A percentile compares a stretch with the other conserved stretches of the same genome.
Conservation (phyloP, 2,329 filamentous ascomycete genomes). For the Decorospora gaudefroyi region DNA sequence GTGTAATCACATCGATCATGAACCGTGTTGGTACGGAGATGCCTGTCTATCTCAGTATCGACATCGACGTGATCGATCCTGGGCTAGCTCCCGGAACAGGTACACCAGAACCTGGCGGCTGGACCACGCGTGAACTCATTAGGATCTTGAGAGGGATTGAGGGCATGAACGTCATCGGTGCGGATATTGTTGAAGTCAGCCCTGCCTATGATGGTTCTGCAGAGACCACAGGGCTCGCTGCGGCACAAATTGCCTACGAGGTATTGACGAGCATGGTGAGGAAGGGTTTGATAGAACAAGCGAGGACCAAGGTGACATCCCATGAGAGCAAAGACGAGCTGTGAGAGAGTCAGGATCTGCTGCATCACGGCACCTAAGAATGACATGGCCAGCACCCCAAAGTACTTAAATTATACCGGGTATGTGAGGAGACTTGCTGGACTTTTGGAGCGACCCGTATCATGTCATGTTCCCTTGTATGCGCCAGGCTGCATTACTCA, state of each 20-base stretch:
- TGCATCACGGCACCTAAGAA: too few relatives aligned
- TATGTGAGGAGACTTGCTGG: too few relatives aligned
- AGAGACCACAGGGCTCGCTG: slow-evolving; percentile 81
- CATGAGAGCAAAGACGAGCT: slow-evolving; percentile 36
- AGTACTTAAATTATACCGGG: too few relatives aligned
- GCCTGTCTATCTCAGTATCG: slow-evolving; percentile 79
- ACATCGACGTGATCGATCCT: slow-evolving; percentile 81
- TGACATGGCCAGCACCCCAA: too few relatives aligned
- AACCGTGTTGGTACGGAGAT: slow-evolving; percentile 71
- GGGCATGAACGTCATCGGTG: slow-evolving; percentile 80
- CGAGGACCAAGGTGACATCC: slow-evolving; percentile 27
- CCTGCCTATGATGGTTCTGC: slow-evolving; percentile 81
- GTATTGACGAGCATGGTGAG: slow-evolving; percentile 78
- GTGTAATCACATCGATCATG: slow-evolving; percentile 73
- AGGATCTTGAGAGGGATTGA: slow-evolving; percentile 81
- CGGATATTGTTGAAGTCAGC: slow-evolving; percentile 86
- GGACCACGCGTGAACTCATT: slow-evolving; percentile 88
- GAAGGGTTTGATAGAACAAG: slow-evolving; percentile 54
- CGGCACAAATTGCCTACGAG: slow-evolving; percentile 83
- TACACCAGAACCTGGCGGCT: slow-evolving; percentile 87
- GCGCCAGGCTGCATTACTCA: too few relatives aligned
- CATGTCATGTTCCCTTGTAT: too few relatives aligned
- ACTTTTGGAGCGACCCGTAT: too few relatives aligned
- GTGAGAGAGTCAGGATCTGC: slow-evolving; percentile 13
- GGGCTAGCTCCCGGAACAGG: slow-evolving; percentile 76